A percentile compares a stretch with the other conserved stretches of the same genome.
phyloP scores from a whole-genome alignment of 257 asterid genomes.

The Nemophila menziesii region DNA sequence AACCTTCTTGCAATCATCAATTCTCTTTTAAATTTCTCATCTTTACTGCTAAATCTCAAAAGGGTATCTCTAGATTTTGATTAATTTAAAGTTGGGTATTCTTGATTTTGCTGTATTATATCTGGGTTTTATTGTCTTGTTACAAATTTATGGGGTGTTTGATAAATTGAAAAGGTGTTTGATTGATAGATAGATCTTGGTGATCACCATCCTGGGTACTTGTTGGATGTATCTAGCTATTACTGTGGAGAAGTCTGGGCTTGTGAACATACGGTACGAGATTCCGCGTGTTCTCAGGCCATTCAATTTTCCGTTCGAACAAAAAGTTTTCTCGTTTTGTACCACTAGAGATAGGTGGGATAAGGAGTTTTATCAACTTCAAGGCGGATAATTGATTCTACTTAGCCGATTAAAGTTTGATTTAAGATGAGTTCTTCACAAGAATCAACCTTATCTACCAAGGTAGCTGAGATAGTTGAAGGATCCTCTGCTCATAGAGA shows the following conservation, averaged over 20 bases:
- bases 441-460: conserved; percentile 48
- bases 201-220: conserved; percentile 5
- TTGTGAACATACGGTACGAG: conserved; percentile 55
- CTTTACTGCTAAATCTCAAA: background rate
- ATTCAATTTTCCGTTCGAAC: conserved; percentile 38
- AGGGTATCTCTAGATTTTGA: background rate
- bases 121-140: background rate
- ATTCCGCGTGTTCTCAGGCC: conserved; percentile 72
- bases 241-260: conserved; percentile 36
- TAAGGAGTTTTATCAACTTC: conserved; percentile 69
- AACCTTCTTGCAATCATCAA: background rate
- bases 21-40: conserved; percentile 1
- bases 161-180: conserved; percentile 21
- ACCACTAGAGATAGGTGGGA: conserved; percentile 73
- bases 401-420: conserved; percentile 7
- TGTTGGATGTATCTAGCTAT: conserved; percentile 67
- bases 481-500: conserved; percentile 37
- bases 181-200: conserved; percentile 8
- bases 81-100: background rate
- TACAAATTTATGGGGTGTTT: conserved; percentile 14
- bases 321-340: conserved; percentile 35
- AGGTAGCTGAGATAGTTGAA: conserved; percentile 52
- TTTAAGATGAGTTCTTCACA: conserved; percentile 64
- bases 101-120: background rate
- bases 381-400: conserved; percentile 45